A percentile compares a stretch with the other conserved stretches of the same genome.
Conservation (phyloP, 495 filamentous ascomycete species). For the Xylaria longipes region DNA sequence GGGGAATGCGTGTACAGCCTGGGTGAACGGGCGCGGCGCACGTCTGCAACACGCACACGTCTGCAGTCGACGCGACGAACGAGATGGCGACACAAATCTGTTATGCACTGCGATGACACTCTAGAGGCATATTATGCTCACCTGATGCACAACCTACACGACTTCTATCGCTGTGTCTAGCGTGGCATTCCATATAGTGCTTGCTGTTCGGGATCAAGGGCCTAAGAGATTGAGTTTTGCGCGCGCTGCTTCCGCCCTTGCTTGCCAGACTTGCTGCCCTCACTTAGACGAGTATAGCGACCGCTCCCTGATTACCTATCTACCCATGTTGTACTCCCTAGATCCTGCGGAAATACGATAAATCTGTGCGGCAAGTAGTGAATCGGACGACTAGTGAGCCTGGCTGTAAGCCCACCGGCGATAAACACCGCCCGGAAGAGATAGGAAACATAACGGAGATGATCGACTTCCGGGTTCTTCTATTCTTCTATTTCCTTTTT, state of each 20-base stretch:
- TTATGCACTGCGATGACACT: conserved; percentile 36
- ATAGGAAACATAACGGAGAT: neutral
- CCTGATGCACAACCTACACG: conserved; percentile 26
- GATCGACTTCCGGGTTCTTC: conserved; percentile 17
- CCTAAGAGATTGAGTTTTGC: neutral
- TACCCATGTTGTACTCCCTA: neutral
- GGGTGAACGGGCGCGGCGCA: conserved; percentile 36
- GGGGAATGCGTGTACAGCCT: neutral
- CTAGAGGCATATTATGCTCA: conserved; percentile 15
- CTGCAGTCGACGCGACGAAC: conserved; percentile 35
- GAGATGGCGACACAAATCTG: conserved; percentile 31
- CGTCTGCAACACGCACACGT: conserved; percentile 35
- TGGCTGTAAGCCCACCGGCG: conserved; percentile 2
- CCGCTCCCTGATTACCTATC: neutral
- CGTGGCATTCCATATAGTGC: conserved; percentile 1
- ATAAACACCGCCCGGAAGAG: conserved; percentile 1
- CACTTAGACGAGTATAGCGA: neutral
- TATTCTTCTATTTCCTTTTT: neutral
- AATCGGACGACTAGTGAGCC: conserved; percentile 7
- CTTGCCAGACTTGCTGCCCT: neutral
- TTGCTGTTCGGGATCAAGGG: neutral
- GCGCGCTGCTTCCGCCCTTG: conserved; percentile 7
- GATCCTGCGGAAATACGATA: neutral
- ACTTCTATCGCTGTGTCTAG: neutral
- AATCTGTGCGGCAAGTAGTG: neutral